Conservation (phyloP, 257 asterid species). For the Salvia hispanica region DNA sequence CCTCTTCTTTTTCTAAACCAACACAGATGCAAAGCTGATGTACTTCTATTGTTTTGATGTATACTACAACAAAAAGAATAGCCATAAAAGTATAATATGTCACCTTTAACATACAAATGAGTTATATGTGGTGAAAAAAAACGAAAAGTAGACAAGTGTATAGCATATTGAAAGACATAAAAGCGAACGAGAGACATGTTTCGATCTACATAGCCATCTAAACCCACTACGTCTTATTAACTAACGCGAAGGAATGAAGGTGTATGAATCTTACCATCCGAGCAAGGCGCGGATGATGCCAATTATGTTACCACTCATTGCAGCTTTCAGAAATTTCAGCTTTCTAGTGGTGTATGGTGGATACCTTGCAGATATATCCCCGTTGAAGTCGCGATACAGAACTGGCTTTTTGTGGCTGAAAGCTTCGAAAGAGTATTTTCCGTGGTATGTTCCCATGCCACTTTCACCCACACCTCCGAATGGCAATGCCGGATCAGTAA, state of each 20-base stretch:
- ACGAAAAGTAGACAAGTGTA: neutral
- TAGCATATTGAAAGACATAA: too few species aligned
- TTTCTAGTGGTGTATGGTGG: slow-evolving; percentile 79
- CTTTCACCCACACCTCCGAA: slow-evolving; percentile 97
- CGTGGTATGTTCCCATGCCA: slow-evolving; percentile 96
- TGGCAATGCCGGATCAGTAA: slow-evolving; percentile 58
- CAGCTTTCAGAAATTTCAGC: slow-evolving; percentile 59
- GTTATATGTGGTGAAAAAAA: slow-evolving; percentile 5
- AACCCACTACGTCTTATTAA: neutral
- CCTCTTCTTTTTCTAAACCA: neutral
- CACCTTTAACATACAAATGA: slow-evolving; percentile 23
- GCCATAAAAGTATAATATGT: too few species aligned
- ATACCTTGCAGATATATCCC: slow-evolving; percentile 74
- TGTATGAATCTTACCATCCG: slow-evolving; percentile 54
- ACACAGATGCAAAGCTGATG: neutral
- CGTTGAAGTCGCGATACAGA: slow-evolving; percentile 61
- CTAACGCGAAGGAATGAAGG: slow-evolving; percentile 1
- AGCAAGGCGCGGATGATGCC: slow-evolving; percentile 62
- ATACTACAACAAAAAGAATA: neutral
- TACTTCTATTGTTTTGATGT: neutral
- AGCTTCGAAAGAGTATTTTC: slow-evolving; percentile 79
- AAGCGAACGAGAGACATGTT: slow-evolving; percentile 13
- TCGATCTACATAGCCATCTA: slow-evolving; percentile 9
- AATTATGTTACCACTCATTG: slow-evolving; percentile 56
- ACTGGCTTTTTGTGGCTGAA: slow-evolving; percentile 95